Conservation (phyloP, 768 basidiomycete genomes). For the Tephrocybe sp. region DNA sequence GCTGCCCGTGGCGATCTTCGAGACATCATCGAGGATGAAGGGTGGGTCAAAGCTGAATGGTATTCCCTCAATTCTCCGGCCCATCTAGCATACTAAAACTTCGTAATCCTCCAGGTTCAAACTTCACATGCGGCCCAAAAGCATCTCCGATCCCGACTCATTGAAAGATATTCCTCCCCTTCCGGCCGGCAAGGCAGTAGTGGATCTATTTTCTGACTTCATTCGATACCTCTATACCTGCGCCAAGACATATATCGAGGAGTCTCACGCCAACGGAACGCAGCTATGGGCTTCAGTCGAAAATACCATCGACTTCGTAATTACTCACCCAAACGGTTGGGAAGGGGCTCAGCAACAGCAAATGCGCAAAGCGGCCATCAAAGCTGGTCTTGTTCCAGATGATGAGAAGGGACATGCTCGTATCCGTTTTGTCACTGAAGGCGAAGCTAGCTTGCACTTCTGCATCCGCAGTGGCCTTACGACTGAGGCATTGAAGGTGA, state of each 20-base stretch:
- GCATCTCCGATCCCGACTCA: constrained; percentile 10
- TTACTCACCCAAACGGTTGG: constrained; percentile 64
- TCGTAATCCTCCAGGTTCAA: constrained; percentile 26
- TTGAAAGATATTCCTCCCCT: constrained; percentile 31
- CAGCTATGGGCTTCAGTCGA: constrained; percentile 41
- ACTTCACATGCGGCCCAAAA: constrained; percentile 31
- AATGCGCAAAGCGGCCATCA: constrained; percentile 51
- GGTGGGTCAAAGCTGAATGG: constrained; percentile 51
- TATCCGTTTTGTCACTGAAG: constrained; percentile 59
- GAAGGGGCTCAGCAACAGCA: constrained; percentile 53
- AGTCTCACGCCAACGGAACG: constrained; percentile 41
- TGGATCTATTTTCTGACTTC: constrained; percentile 50
- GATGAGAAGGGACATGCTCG: constrained; percentile 37
- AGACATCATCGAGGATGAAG: constrained; percentile 40
- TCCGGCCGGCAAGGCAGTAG: constrained; percentile 40
- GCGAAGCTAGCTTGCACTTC: constrained; percentile 61
- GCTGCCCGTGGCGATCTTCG: constrained; percentile 37
- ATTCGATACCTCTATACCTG: constrained; percentile 45
- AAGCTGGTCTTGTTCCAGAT: constrained; percentile 48
- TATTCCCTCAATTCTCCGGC: constrained; percentile 22
- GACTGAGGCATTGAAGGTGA: constrained; percentile 32
- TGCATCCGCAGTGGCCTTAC: constrained; percentile 43
- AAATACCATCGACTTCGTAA: constrained; percentile 41
- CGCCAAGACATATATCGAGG: constrained; percentile 42
- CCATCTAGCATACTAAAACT: too few relatives aligned